Evolutionary conservation across 2,329 filamentous ascomycete genomes (phyloP), one percentile per base, ranked within the genome.

Genomic region (Emergomyces pasteurianus): DNA sequence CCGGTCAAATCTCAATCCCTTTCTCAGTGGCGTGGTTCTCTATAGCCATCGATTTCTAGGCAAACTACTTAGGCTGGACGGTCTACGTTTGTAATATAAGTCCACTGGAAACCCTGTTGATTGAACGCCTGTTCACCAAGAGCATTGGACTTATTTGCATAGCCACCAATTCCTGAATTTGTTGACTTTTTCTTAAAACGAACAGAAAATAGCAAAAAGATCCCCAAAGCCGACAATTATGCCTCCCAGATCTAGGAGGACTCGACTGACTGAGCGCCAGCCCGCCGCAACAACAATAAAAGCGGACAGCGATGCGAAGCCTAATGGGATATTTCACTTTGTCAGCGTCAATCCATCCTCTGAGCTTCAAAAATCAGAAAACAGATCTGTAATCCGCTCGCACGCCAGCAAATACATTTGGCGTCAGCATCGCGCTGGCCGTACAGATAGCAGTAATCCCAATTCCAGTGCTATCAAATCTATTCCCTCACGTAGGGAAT

Each of bases 341-440:
- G 65, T 66, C 52, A 66, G 54, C 10, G 65, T 66, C 58, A 66
- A 65, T 60, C 65, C 65, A 5, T 60, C 59, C 18, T 66, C 65
- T 3, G 65, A 66, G 34, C 40, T 59, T 18, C 65, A 66, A 52
- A 65, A 64, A 57, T 53, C 59, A 23, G 59, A 65, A 38, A 66
- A 66, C 49, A 58, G 63, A 47, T 61, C 65, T 10, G 58, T 66
- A 14, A 65, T 66, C 47, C 65, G 65, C 40, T 66, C 65, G 26
- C 65, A 66, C 56, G 65, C 65, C 18, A 66, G 65, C 42, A 65
- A 63, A 54, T 65, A 66, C 43, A 66, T 65, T 53, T 65, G 64
- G 64, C 63, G 64, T 28, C 64, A 65, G 28, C 64, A 65, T 47
- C 64, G 64, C n/a, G 64, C 64, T 21, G 49, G 60, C 21, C 64